Percentiles rank a stretch among this genome's conserved stretches.
Evolutionary conservation across 1,284 basidiomycete genomes (phyloP).

Genomic region (Entoloma clypeatum): DNA sequence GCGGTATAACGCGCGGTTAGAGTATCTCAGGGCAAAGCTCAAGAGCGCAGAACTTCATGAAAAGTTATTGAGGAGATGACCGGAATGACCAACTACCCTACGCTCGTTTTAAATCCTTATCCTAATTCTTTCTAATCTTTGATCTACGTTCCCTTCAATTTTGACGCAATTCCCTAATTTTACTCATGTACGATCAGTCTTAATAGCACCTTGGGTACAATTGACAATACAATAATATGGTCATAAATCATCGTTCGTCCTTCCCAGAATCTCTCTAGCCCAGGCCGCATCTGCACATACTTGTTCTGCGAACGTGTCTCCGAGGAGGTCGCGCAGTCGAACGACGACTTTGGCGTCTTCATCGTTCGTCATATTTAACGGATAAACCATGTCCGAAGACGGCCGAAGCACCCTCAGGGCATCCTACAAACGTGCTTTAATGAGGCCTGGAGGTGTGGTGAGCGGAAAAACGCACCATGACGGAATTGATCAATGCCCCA

Average conservation of each 20-base stretch:
- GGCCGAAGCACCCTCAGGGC: constrained; percentile 57
- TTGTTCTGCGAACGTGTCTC: constrained; percentile 56
- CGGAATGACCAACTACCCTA: background rate
- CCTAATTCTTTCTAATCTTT: constrained; percentile 1
- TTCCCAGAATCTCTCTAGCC: constrained; percentile 53
- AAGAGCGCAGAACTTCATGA: constrained; percentile 74
- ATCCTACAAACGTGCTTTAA: constrained; percentile 35
- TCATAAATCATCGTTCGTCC: too few species aligned
- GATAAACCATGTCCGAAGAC: constrained; percentile 50
- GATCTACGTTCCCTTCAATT: background rate
- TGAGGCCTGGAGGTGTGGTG: background rate
- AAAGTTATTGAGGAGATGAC: constrained; percentile 53
- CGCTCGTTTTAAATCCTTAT: constrained; percentile 1
- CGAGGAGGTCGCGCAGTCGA: constrained; percentile 51
- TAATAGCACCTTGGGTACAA: too few species aligned
- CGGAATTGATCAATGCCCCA: constrained; percentile 47
- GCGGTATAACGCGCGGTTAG: constrained; percentile 63
- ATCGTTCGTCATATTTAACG: constrained; percentile 46
- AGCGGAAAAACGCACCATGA: constrained; percentile 44
- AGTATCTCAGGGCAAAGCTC: constrained; percentile 65
- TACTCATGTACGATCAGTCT: too few species aligned
- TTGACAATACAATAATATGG: too few species aligned
- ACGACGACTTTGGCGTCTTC: constrained; percentile 44
- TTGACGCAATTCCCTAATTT: too few species aligned
- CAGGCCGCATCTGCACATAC: constrained; percentile 56